A percentile compares a stretch with the other conserved stretches of the same genome.
phyloP scores from a whole-genome alignment of 2,329 filamentous ascomycete species.

The Colletotrichum endophyticum region DNA sequence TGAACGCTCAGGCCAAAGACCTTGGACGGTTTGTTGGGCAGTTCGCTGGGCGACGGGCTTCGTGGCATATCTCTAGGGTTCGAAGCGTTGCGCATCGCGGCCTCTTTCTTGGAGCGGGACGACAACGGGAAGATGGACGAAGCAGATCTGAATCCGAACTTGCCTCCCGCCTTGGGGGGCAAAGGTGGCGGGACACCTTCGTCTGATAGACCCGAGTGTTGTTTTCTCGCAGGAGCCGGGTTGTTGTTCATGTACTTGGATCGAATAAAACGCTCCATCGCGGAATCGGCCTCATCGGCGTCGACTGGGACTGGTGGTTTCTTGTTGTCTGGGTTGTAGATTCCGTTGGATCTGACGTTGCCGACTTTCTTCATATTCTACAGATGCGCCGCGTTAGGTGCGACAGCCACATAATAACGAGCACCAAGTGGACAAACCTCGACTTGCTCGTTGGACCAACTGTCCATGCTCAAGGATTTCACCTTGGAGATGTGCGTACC shows the following conservation, averaged over 20 bases:
- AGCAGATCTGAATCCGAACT: conserved; percentile 61
- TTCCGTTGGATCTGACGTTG: conserved; percentile 84
- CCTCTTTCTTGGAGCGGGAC: conserved; percentile 64
- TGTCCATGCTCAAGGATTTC: conserved; percentile 98
- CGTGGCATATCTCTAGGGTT: conserved; percentile 29
- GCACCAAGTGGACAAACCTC: conserved; percentile 66
- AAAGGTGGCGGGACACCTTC: conserved; percentile 65
- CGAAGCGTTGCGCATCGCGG: conserved; percentile 29
- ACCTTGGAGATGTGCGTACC: conserved; percentile 98
- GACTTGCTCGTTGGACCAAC: conserved; percentile 94
- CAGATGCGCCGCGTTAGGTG: not conserved
- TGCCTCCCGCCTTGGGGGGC: conserved; percentile 68
- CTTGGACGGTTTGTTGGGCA: conserved; percentile 68
- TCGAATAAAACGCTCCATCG: conserved; percentile 94
- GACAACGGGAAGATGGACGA: conserved; percentile 73
- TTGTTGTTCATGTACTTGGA: conserved; percentile 83
- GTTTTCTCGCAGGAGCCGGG: conserved; percentile 35
- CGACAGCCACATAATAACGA: not conserved
- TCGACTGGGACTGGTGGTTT: conserved; percentile 87
- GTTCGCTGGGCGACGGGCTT: conserved; percentile 39
- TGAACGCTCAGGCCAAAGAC: conserved; percentile 73
- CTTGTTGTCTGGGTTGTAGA: conserved; percentile 85
- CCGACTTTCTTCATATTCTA: conserved; percentile 95
- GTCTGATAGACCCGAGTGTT: conserved; percentile 56
- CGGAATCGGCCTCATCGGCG: conserved; percentile 88